Base-by-base conservation (phyloP, 2,329 filamentous ascomycete species). In the Scortechinia acanthostroma region DNA sequence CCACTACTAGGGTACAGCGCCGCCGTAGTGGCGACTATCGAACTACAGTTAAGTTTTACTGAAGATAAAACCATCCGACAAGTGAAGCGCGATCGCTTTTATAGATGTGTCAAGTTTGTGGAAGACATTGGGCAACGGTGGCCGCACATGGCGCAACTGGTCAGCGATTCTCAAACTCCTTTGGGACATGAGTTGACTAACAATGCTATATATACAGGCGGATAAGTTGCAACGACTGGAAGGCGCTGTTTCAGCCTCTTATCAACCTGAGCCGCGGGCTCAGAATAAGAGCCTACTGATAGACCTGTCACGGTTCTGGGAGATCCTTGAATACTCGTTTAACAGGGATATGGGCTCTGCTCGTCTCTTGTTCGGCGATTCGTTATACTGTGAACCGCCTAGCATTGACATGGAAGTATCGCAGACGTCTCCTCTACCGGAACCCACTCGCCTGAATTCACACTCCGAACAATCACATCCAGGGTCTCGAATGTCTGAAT, bases 11-110 rank as follows among this genome's bases (percentile, higher is more conserved):
- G 64, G 10, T 68, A 73, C 42, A 67, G 69, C 43, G 68, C 66
- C 10, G 68, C 69, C 2, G 68, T 72, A 3, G 65, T 71, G 15
- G 70, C 69, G 2, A 73, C 70, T 4, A 71, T 73, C 44, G 69
- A 69, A 48, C 51, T 73, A 3, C 70, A 73, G 47, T 61, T 71
- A 35, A 72, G 67, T 33, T 71, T 69, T 19, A 40, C 35, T 6
- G 35, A 40, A 10, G 17, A 19, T 19, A 6, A 13, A 6, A 19
- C 10, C 14, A 40, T 40, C 6, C 35, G 35, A 40, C 35, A 40
- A 19, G 35, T 15, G 17, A 40, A 40, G 35, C 14, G 35, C 14
- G 17, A 10, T 19, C 6, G 35, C 6, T 40, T 40, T 40, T 10
- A 13, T 19, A 40, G 20, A 19, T 40, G 35, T 19, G 35, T 40